phyloP scores from a whole-genome alignment of 202 grass and related monocot species.

The Musa balbisiana region DNA sequence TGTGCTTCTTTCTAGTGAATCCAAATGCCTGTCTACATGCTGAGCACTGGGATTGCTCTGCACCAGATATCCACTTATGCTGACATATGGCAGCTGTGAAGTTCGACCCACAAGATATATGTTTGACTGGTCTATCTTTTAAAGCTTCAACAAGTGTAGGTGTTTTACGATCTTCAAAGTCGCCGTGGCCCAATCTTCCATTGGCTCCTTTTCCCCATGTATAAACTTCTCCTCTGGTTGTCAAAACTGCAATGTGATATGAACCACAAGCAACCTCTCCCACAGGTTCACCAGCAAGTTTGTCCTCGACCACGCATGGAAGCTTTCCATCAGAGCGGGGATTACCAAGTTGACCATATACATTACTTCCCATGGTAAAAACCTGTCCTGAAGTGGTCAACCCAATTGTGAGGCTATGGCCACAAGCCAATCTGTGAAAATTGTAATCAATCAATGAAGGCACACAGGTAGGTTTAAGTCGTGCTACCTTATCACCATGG shows the following conservation, averaged over 20 bases:
- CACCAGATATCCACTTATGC: constrained; percentile 92
- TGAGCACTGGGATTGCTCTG: constrained; percentile 89
- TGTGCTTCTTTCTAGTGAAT: constrained; percentile 96
- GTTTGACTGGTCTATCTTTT: constrained; percentile 77
- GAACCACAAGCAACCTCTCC: constrained; percentile 84
- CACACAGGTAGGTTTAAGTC: constrained; percentile 87
- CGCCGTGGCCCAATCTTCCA: constrained; percentile 81
- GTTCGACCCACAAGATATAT: constrained; percentile 74
- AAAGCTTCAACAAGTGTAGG: constrained; percentile 85
- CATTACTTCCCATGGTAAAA: constrained; percentile 80
- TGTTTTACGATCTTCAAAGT: constrained; percentile 71
- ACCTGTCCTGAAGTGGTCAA: constrained; percentile 90
- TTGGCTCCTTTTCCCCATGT: constrained; percentile 96
- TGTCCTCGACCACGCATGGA: constrained; percentile 71
- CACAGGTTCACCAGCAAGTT: constrained; percentile 59
- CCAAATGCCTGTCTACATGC: constrained; percentile 93
- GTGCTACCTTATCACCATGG: constrained; percentile 68
- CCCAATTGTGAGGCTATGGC: constrained; percentile 87
- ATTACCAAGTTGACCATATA: constrained; percentile 94
- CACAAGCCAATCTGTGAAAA: constrained; percentile 81
- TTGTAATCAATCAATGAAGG: constrained; percentile 92
- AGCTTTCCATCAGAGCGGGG: constrained; percentile 77
- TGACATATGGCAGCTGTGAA: constrained; percentile 88
- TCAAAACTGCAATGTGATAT: constrained; percentile 83
- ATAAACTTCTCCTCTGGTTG: constrained; percentile 84